These are phyloP conservation scores for Blastocystis sp. DNA, from an alignment of 352 stramenopile species.

Conservation along the genomic window DNA sequence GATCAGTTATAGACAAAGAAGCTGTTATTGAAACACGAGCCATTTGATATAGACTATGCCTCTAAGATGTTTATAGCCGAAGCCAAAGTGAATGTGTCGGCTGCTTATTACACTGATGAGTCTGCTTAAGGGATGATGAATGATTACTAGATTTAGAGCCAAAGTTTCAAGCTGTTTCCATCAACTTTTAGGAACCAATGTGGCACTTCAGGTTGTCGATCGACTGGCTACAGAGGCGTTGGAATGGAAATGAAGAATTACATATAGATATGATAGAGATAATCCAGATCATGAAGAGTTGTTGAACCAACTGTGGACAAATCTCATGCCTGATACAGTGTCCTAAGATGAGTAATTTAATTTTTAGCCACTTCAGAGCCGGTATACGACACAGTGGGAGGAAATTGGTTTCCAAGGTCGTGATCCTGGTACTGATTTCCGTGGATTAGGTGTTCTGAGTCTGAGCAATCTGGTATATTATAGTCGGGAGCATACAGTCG, in stretches of 20 bases:
- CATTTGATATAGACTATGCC: neutral
- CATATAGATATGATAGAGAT: too few species aligned
- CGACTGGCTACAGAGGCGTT: neutral
- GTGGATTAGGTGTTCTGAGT: slow-evolving; percentile 54
- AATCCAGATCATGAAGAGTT: slow-evolving; percentile 58
- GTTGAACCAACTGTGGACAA: slow-evolving; percentile 14
- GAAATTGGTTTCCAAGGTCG: slow-evolving; percentile 60
- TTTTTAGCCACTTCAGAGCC: neutral
- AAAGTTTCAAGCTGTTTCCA: slow-evolving; percentile 44
- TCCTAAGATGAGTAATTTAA: neutral
- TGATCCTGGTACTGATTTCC: slow-evolving; percentile 60
- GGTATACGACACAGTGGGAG: slow-evolving; percentile 20
- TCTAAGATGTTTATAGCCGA: neutral
- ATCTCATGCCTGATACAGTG: slow-evolving; percentile 16
- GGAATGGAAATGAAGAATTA: too few species aligned
- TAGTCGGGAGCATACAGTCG: neutral
- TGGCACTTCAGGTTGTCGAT: slow-evolving; percentile 4
- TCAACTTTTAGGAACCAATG: slow-evolving; percentile 40
- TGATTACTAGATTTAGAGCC: slow-evolving; percentile 6
- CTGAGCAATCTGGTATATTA: slow-evolving; percentile 65
- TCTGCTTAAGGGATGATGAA: too few species aligned
- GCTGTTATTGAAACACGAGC: neutral
- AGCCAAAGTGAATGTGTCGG: neutral
- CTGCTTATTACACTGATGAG: slow-evolving; percentile 26
- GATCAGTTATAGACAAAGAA: neutral